phyloP scores from a whole-genome alignment of 495 filamentous ascomycete species.

The Neurospora sp. region DNA sequence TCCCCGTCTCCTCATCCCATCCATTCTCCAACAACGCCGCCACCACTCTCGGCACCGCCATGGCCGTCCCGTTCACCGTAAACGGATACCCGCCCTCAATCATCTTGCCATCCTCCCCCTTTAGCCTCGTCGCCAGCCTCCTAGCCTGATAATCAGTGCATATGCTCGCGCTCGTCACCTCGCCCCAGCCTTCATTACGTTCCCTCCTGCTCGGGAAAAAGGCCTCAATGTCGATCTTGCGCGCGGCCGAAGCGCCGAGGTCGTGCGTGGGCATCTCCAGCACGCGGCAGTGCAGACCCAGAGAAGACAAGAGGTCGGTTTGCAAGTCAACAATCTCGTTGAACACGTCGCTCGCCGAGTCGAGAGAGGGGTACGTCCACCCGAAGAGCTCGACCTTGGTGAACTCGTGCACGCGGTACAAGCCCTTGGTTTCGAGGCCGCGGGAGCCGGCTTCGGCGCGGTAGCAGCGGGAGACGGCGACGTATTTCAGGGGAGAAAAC shows the following conservation, averaged over 20 bases:
- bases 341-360: slow-evolving; percentile 50
- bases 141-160: slow-evolving; percentile 93
- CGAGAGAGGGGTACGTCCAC: slow-evolving; percentile 52
- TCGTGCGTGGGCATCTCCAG: slow-evolving; percentile 87
- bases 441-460: slow-evolving; percentile 87
- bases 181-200: slow-evolving; percentile 77
- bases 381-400: slow-evolving; percentile 97
- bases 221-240: slow-evolving; percentile 89
- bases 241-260: slow-evolving; percentile 73
- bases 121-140: slow-evolving; percentile 62
- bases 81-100: slow-evolving; percentile 46
- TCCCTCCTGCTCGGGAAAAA: slow-evolving; percentile 76
- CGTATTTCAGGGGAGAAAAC: slow-evolving; percentile 64
- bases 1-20: slow-evolving; percentile 57
- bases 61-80: slow-evolving; percentile 89
- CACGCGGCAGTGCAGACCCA: slow-evolving; percentile 77
- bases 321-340: slow-evolving; percentile 77
- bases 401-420: slow-evolving; percentile 98
- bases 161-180: slow-evolving; percentile 81
- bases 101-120: slow-evolving; percentile 31
- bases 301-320: slow-evolving; percentile 61
- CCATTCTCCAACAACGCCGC: slow-evolving; percentile 91
- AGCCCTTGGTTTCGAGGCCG: slow-evolving; percentile 81
- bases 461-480: slow-evolving; percentile 81
- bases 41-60: slow-evolving; percentile 82